These are phyloP conservation scores for Houttuynia cordata DNA, from an alignment of 164 flowering plant species.

Conservation along the genomic window DNA sequence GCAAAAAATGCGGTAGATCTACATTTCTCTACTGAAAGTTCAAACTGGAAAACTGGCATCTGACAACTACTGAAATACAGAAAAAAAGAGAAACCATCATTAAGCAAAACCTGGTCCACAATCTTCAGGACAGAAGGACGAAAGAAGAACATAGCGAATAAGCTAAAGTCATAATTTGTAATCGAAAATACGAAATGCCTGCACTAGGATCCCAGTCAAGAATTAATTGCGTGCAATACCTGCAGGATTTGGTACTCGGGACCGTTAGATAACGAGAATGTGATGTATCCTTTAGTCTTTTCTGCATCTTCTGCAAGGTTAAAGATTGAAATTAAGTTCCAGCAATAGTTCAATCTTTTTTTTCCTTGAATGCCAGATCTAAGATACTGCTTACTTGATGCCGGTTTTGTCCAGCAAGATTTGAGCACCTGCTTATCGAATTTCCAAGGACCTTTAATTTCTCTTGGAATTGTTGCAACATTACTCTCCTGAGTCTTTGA, in stretches of 20 bases:
- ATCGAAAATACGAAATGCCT: neutral
- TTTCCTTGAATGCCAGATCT: neutral
- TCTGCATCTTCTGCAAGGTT: slow-evolving; percentile 30
- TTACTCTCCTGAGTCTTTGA: slow-evolving; percentile 22
- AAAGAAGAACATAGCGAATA: too few relatives aligned
- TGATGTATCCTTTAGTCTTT: slow-evolving; percentile 51
- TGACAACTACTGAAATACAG: too few relatives aligned
- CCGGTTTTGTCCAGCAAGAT: slow-evolving; percentile 55
- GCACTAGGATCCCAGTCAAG: too few relatives aligned
- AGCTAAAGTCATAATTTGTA: neutral
- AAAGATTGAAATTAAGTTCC: neutral
- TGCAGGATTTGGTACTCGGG: slow-evolving; percentile 93
- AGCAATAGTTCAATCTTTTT: neutral
- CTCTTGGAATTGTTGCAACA: slow-evolving; percentile 16
- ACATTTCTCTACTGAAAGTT: too few relatives aligned
- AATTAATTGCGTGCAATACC: slow-evolving; percentile 33
- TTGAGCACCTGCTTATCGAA: slow-evolving; percentile 32
- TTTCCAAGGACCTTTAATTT: slow-evolving; percentile 47
- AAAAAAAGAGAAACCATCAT: too few relatives aligned
- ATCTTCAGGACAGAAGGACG: too few relatives aligned
- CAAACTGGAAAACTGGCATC: too few relatives aligned
- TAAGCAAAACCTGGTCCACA: too few relatives aligned
- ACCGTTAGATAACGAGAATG: slow-evolving; percentile 77
- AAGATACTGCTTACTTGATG: slow-evolving; percentile 23
- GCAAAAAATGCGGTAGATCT: too few relatives aligned